Base-by-base conservation (phyloP, 805 yeast genomes). In the Schwanniomyces polymorphus region DNA sequence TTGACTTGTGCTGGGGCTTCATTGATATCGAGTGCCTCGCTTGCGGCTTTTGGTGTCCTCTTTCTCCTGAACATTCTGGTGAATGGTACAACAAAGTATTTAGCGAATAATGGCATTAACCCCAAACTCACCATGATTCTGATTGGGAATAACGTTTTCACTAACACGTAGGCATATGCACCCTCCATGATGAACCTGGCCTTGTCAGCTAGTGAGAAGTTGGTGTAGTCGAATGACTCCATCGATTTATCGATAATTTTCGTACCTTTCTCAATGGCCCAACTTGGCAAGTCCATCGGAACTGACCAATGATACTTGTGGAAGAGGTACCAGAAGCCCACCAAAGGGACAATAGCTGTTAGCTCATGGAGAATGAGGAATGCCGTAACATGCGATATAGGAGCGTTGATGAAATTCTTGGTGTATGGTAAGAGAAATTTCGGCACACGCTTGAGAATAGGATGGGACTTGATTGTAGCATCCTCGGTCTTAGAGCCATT, bases 291-390 rank as follows among this genome's bases (percentile, higher is more conserved):
- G 45, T 79, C 84, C 7, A 77, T 54, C 1, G 87, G 85, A 8
- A 80, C 60, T 42, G 75, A 65, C 45, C 80, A 79, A 35, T 76
- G 67, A 44, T 69, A 70, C 49, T 78, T 74, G 64, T 86, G 86
- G 51, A 88, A 74, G 0, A 73, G 52, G 56, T 81, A 86, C 91
- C 92, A 86, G 2, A 86, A 54, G 0, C 82, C 83, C 34, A 86
- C 68, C 42, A 88, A 68, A 1, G 95, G 95, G 26, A 79, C 76
- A 2, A 88, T 74, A 2, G 96, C 96, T 0, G 91, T 76, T 37
- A 88, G 52, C 58, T 88, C 96, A 58, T 88, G 96, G 11, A 88
- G 69, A 4, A 87, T 60, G 5, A 87, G 53, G 55, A 88, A 88
- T 2, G 91, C 73, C 0, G 86, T 74, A 10, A 85, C 70, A 59